phyloP scores from a whole-genome alignment of 805 yeast species.

The Pichia exigua region DNA sequence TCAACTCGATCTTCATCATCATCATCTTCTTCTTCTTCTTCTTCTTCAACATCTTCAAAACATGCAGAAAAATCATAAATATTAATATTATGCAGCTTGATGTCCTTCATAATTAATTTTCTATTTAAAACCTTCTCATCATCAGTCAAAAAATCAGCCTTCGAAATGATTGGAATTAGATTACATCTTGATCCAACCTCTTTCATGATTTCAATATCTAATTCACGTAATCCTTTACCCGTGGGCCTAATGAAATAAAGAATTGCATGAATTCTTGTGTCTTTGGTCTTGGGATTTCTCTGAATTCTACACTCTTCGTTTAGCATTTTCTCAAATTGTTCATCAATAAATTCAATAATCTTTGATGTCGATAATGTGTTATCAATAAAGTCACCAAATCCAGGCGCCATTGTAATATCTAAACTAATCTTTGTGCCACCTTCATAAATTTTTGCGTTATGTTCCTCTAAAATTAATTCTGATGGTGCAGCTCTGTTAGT shows the following conservation, averaged over 20 bases:
- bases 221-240: conserved; percentile 52
- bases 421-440: conserved; percentile 43
- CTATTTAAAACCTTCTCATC: conserved; percentile 42
- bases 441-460: conserved; percentile 31
- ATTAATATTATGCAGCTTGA: conserved; percentile 16
- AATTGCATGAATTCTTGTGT: conserved; percentile 76
- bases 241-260: conserved; percentile 75
- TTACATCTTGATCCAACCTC: conserved; percentile 63
- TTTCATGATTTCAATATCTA: conserved; percentile 67
- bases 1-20: conserved; percentile 16
- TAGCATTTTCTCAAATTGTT: conserved; percentile 61
- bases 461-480: conserved; percentile 25
- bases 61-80: conserved; percentile 27
- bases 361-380: conserved; percentile 53
- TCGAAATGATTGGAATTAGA: conserved; percentile 73
- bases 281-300: conserved; percentile 35
- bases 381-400: conserved; percentile 66
- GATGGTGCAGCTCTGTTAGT: conserved; percentile 31
- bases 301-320: conserved; percentile 65
- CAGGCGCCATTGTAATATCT: conserved; percentile 62
- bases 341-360: conserved; percentile 63
- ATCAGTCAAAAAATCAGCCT: conserved; percentile 64
- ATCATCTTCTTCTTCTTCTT: conserved; percentile 11
- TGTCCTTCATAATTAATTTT: conserved; percentile 38
- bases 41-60: conserved; percentile 25